Evolutionary conservation across 352 stramenopile genomes (phyloP).

Genomic region (Paralagenidium karlingii): DNA sequence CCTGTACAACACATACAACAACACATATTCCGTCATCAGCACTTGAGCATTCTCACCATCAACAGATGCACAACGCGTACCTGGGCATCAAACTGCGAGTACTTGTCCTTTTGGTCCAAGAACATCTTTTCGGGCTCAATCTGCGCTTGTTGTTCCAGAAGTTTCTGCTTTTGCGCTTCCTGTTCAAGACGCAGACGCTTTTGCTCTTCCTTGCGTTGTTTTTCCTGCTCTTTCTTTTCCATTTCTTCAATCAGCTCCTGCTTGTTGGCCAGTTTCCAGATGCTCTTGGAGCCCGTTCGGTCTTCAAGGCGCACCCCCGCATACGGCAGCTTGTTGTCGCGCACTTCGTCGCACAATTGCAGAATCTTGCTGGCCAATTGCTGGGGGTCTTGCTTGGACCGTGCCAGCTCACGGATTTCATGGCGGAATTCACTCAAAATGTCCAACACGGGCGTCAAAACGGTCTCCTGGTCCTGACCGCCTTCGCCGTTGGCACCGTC

Average conservation of each 20-base stretch:
- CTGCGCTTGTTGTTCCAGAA: constrained; percentile 79
- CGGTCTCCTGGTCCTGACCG: constrained; percentile 52
- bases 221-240: constrained; percentile 64
- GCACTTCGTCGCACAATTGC: constrained; percentile 74
- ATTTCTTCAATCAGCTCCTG: constrained; percentile 72
- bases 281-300: constrained; percentile 31
- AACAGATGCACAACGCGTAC: constrained; percentile 14
- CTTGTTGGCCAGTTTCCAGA: constrained; percentile 90
- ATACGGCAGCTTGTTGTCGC: constrained; percentile 82
- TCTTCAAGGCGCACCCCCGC: constrained; percentile 85
- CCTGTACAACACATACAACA: constrained; percentile 21
- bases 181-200: constrained; percentile 61
- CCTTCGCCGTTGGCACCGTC: constrained; percentile 11
- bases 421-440: constrained; percentile 84
- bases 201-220: constrained; percentile 66
- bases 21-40: too few relatives aligned
- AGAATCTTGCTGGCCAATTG: constrained; percentile 59
- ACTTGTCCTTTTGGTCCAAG: constrained; percentile 71
- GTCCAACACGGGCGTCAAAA: constrained; percentile 82
- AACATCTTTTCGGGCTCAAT: constrained; percentile 92
- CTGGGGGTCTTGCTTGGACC: constrained; percentile 35
- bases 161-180: constrained; percentile 59
- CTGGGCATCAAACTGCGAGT: constrained; percentile 85
- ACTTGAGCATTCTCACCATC: background rate
- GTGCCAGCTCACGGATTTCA: constrained; percentile 58